A percentile compares a stretch with the other conserved stretches of the same genome.
Conservation (phyloP, 208 protist genomes). For the Balamuthia mandrillaris region DNA sequence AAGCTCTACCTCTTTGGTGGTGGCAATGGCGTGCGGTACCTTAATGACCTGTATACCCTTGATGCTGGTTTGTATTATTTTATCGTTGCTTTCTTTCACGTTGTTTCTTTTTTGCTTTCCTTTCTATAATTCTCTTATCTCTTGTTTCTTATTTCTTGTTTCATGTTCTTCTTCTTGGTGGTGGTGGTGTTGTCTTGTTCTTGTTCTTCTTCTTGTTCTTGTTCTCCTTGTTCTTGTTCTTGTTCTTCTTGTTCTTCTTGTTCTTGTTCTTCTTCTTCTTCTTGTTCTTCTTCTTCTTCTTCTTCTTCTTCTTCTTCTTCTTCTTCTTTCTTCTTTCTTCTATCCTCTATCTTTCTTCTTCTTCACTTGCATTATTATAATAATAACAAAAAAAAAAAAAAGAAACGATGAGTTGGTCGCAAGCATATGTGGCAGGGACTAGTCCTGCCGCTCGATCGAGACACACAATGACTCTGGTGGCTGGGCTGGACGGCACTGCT, state of each 20-base stretch:
- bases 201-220: background rate
- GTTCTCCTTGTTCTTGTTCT: background rate
- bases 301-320: background rate
- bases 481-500: background rate
- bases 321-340: background rate
- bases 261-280: background rate
- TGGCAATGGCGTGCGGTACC: slow-evolving; percentile 47
- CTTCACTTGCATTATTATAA: no score
- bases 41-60: slow-evolving; percentile 55
- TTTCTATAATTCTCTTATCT: background rate
- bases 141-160: background rate
- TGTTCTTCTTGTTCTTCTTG: background rate
- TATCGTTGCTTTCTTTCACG: background rate
- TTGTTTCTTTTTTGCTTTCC: background rate
- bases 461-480: slow-evolving; percentile 52
- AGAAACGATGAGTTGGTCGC: slow-evolving; percentile 56
- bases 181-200: background rate
- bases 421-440: slow-evolving; percentile 40
- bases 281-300: background rate
- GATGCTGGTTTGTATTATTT: slow-evolving; percentile 38
- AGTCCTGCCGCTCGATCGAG: slow-evolving; percentile 44
- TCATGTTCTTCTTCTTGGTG: background rate
- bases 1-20: slow-evolving; percentile 64
- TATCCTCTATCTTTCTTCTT: no score
- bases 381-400: no score